These are phyloP conservation scores for Eimeria tenella DNA, from an alignment of 169 alveolate genomes.

Conservation along the genomic window DNA sequence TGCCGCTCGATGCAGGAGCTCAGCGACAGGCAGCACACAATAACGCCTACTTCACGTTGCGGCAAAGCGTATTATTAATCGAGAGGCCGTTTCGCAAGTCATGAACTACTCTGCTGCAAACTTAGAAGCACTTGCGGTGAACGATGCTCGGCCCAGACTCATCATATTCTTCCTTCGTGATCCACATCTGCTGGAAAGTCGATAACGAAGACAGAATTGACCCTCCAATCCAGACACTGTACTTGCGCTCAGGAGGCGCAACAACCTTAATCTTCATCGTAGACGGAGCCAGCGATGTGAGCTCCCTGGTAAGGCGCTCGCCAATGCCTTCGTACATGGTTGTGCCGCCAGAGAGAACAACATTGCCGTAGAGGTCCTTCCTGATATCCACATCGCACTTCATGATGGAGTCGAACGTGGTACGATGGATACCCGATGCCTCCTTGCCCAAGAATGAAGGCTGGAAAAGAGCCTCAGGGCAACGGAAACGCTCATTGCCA, in stretches of 20 bases:
- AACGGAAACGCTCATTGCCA: slow-evolving; percentile 97
- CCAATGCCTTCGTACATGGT: slow-evolving; percentile 98
- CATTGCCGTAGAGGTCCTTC: slow-evolving; percentile 96
- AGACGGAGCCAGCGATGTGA: slow-evolving; percentile 97
- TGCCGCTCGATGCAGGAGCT: slow-evolving; percentile 3
- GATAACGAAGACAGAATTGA: slow-evolving; percentile 96
- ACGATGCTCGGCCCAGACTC: slow-evolving; percentile 99
- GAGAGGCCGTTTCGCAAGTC: slow-evolving; percentile 53
- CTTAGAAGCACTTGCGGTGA: slow-evolving; percentile 94
- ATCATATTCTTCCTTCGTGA: slow-evolving; percentile 98
- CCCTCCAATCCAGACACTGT: slow-evolving; percentile 99
- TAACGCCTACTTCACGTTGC: slow-evolving; percentile 7
- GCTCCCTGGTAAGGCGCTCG: slow-evolving; percentile 98
- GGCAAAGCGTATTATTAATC: slow-evolving; percentile 32
- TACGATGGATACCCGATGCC: slow-evolving; percentile 96
- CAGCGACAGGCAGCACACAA: slow-evolving; percentile 64
- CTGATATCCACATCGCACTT: slow-evolving; percentile 98
- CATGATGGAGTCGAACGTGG: slow-evolving; percentile 97
- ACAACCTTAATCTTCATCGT: slow-evolving; percentile 97
- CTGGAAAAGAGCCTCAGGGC: slow-evolving; percentile 99
- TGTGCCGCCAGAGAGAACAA: slow-evolving; percentile 98
- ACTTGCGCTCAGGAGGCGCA: slow-evolving; percentile 99
- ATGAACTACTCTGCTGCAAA: not conserved
- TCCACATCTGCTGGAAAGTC: slow-evolving; percentile 99
- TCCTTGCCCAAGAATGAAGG: slow-evolving; percentile 92